phyloP scores from a whole-genome alignment of 2,329 filamentous ascomycete genomes.

The Exophiala alcalophila region DNA sequence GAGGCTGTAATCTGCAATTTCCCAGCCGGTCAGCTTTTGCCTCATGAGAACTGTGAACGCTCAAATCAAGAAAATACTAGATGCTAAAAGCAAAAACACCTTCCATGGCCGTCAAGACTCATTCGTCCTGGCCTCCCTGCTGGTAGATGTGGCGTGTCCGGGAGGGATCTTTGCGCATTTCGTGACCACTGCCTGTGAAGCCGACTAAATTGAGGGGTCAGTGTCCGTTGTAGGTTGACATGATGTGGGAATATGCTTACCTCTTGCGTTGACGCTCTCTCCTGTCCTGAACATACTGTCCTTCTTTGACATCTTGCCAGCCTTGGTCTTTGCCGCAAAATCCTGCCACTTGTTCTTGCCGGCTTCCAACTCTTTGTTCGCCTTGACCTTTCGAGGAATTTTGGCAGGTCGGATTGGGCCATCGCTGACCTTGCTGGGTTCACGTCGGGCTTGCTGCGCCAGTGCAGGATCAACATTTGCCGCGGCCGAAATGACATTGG shows the following conservation, averaged over 20 bases:
- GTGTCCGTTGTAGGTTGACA: slow-evolving; percentile 20
- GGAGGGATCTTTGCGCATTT: slow-evolving; percentile 88
- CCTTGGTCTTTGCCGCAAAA: slow-evolving; percentile 72
- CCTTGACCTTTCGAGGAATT: slow-evolving; percentile 74
- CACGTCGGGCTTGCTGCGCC: slow-evolving; percentile 61
- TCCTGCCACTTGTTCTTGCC: slow-evolving; percentile 94
- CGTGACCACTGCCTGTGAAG: slow-evolving; percentile 90
- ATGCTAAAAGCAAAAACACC: slow-evolving; percentile 3
- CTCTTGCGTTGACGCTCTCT: slow-evolving; percentile 79
- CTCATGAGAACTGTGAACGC: slow-evolving; percentile 15
- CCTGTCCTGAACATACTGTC: slow-evolving; percentile 97
- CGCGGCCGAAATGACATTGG: slow-evolving; percentile 63
- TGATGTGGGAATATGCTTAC: slow-evolving; percentile 50
- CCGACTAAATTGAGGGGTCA: slow-evolving; percentile 64
- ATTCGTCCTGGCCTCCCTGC: slow-evolving; percentile 60
- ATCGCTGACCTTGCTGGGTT: slow-evolving; percentile 62
- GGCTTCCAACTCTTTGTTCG: slow-evolving; percentile 85
- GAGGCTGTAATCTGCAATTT: slow-evolving; percentile 19
- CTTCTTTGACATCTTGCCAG: slow-evolving; percentile 68
- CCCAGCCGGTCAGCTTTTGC: slow-evolving; percentile 23
- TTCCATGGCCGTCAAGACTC: slow-evolving; percentile 1
- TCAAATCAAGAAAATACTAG: slow-evolving; percentile 14
- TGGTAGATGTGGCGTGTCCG: slow-evolving; percentile 83
- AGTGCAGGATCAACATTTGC: slow-evolving; percentile 65
- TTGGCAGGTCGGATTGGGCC: slow-evolving; percentile 61